Percentiles rank a stretch among this genome's conserved stretches.
Conservation (phyloP, 75 land plant species). For the Picea sitchensis region DNA sequence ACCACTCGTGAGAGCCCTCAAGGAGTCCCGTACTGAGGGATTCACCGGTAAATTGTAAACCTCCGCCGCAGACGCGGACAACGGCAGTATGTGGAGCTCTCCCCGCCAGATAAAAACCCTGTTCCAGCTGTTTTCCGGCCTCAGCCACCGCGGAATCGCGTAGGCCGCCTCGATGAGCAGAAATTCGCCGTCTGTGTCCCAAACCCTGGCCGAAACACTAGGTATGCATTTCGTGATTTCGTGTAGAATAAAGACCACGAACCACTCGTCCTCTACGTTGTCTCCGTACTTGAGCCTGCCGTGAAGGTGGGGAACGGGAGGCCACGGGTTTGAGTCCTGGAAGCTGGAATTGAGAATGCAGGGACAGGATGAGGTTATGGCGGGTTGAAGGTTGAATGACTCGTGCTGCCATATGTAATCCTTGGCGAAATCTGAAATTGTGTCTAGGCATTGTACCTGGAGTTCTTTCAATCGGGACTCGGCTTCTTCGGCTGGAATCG, state of each 20-base stretch:
- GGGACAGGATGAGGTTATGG: slow-evolving; percentile 15
- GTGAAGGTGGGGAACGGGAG: slow-evolving; percentile 46
- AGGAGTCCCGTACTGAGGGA: slow-evolving; percentile 27
- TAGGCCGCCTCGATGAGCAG: slow-evolving; percentile 93
- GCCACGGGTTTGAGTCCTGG: neutral
- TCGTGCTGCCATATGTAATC: slow-evolving; percentile 91
- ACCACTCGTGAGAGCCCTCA: slow-evolving; percentile 21
- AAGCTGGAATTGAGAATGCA: slow-evolving; percentile 6
- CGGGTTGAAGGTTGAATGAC: slow-evolving; percentile 52
- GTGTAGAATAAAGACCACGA: slow-evolving; percentile 73
- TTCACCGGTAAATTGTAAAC: slow-evolving; percentile 14
- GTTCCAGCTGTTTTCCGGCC: slow-evolving; percentile 67
- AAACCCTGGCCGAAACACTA: slow-evolving; percentile 47
- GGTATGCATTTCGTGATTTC: slow-evolving; percentile 38
- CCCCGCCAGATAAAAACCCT: slow-evolving; percentile 69
- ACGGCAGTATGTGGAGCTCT: slow-evolving; percentile 56
- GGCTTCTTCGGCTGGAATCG: neutral
- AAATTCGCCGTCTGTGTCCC: slow-evolving; percentile 96
- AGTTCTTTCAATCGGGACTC: slow-evolving; percentile 38
- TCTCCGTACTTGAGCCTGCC: slow-evolving; percentile 79
- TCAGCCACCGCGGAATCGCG: slow-evolving; percentile 82
- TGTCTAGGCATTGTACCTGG: slow-evolving; percentile 39
- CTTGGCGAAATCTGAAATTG: slow-evolving; percentile 28
- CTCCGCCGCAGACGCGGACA: slow-evolving; percentile 15
- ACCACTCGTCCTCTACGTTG: slow-evolving; percentile 97